Conservation (phyloP, 169 alveolate species). For the Neospora caninum region DNA sequence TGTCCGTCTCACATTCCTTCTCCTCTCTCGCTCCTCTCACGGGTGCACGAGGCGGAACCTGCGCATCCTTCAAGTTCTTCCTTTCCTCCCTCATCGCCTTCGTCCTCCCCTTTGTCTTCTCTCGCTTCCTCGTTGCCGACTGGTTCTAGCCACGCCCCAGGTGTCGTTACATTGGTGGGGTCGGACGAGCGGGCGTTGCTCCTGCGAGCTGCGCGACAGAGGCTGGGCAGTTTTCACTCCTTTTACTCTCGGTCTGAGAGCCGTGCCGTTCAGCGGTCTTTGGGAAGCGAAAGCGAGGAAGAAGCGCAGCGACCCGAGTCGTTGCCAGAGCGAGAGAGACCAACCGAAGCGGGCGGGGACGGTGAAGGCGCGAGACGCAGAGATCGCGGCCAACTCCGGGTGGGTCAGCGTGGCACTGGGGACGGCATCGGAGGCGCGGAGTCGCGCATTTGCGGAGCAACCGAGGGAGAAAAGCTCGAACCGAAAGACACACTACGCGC, state of each 20-base stretch:
- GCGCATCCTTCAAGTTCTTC: background rate
- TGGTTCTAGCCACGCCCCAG: background rate
- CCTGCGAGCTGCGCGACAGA: constrained; percentile 55
- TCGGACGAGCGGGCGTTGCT: constrained; percentile 66
- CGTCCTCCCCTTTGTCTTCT: background rate
- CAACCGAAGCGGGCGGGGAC: too few relatives aligned
- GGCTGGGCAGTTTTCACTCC: constrained; percentile 20
- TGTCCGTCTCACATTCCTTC: constrained; percentile 38
- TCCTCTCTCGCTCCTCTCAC: constrained; percentile 8
- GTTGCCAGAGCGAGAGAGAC: background rate
- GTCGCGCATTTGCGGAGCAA: too few relatives aligned
- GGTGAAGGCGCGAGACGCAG: too few relatives aligned
- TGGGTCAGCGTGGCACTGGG: too few relatives aligned
- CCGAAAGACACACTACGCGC: too few relatives aligned
- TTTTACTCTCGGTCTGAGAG: constrained; percentile 3
- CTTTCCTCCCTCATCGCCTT: background rate
- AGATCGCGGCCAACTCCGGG: too few relatives aligned
- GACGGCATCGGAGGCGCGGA: too few relatives aligned
- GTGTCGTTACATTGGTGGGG: constrained; percentile 47
- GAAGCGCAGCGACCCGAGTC: background rate
- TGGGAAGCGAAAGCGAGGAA: background rate
- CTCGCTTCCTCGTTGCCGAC: background rate
- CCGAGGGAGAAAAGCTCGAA: too few relatives aligned
- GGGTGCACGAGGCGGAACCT: background rate
- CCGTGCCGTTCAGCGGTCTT: background rate